Conservation (phyloP, 2,329 filamentous ascomycete species). For the Pseudocercospora crystallina region DNA sequence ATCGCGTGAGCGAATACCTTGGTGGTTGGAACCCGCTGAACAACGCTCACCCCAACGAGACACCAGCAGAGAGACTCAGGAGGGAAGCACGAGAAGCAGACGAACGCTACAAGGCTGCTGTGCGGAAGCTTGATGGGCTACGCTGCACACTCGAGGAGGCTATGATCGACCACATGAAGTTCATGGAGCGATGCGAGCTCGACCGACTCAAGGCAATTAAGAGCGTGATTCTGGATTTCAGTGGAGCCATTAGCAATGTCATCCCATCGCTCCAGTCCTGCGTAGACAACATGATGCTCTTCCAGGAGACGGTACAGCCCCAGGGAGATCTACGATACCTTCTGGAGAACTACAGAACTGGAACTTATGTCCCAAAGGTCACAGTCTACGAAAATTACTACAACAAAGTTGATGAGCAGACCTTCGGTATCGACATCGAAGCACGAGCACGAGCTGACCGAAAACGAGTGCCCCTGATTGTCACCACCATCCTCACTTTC, state of each 20-base stretch:
- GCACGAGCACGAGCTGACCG: constrained; percentile 88
- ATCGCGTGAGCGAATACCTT: constrained; percentile 74
- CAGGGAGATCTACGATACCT: constrained; percentile 86
- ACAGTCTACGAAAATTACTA: constrained; percentile 98
- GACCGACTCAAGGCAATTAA: constrained; percentile 97
- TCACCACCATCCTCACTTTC: constrained; percentile 91
- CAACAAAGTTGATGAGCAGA: constrained; percentile 95
- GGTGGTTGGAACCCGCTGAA: constrained; percentile 91
- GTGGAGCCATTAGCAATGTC: constrained; percentile 94
- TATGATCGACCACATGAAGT: constrained; percentile 87
- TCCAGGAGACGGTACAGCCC: constrained; percentile 98
- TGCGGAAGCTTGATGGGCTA: constrained; percentile 83
- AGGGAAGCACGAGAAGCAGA: constrained; percentile 88
- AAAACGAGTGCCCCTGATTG: constrained; percentile 88
- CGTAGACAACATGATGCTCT: constrained; percentile 98
- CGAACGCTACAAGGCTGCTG: constrained; percentile 84
- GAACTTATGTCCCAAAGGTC: constrained; percentile 85
- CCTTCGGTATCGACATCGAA: constrained; percentile 97
- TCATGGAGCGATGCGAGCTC: constrained; percentile 95
- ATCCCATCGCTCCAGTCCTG: constrained; percentile 94
- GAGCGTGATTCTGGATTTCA: constrained; percentile 95
- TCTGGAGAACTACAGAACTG: constrained; percentile 94
- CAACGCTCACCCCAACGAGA: constrained; percentile 89
- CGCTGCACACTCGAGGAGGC: constrained; percentile 94
- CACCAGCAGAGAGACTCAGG: constrained; percentile 78